Percentiles rank a stretch among this genome's conserved stretches.
These are phyloP conservation scores for Primulina huaijiensis DNA, from an alignment of 257 asterid species.

Conservation along the genomic window DNA sequence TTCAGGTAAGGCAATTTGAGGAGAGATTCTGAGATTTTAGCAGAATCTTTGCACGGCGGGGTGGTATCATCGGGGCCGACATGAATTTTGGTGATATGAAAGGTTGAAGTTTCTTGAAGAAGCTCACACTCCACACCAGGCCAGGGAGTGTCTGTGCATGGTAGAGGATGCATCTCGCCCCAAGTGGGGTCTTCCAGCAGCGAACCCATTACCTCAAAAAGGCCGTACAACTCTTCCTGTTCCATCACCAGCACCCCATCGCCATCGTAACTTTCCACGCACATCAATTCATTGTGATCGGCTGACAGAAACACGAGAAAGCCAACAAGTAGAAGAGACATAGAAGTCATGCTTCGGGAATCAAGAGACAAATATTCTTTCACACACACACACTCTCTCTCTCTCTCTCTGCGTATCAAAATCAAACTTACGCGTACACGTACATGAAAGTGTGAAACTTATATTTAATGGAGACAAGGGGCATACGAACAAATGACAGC, in stretches of 20 bases:
- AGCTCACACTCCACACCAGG: constrained; percentile 70
- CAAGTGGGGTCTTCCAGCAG: constrained; percentile 57
- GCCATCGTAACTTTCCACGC: neutral
- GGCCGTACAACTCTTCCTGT: constrained; percentile 52
- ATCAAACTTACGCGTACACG: neutral
- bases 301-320: constrained; percentile 28
- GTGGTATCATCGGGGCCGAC: constrained; percentile 41
- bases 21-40: constrained; percentile 38
- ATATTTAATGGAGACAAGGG: too few relatives aligned
- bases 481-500: neutral
- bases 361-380: neutral
- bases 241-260: constrained; percentile 35
- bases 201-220: constrained; percentile 64
- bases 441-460: neutral
- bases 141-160: constrained; percentile 69
- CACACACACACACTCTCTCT: neutral
- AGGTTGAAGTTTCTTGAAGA: constrained; percentile 38
- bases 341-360: constrained; percentile 27
- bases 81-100: constrained; percentile 61
- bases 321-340: constrained; percentile 25
- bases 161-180: constrained; percentile 51
- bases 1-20: constrained; percentile 47
- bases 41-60: constrained; percentile 53
- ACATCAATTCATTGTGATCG: constrained; percentile 4
- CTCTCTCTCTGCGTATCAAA: neutral